Conservation (phyloP, 805 yeast genomes). For the Kodamaea lidongshanica region DNA sequence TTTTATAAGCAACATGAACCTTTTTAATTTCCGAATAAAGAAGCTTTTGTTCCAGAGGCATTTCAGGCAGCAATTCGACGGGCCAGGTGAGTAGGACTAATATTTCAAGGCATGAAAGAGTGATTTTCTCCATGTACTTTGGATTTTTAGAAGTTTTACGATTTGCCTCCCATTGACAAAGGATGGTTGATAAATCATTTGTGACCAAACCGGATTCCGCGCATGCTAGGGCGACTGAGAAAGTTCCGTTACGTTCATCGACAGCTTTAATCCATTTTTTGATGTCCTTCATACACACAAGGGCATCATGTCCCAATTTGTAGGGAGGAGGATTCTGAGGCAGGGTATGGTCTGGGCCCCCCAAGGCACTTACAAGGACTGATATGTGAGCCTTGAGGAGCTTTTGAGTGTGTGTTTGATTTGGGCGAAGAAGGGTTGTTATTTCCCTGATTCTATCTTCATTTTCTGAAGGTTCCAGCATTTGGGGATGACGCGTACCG, state of each 20-base stretch:
- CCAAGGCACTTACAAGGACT: constrained; percentile 79
- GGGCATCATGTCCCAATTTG: constrained; percentile 80
- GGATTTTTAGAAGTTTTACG: constrained; percentile 22
- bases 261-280: constrained; percentile 82
- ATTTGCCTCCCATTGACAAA: constrained; percentile 62
- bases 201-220: constrained; percentile 69
- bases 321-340: constrained; percentile 47
- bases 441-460: background rate
- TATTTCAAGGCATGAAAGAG: constrained; percentile 68
- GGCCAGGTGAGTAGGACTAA: constrained; percentile 88
- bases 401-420: constrained; percentile 31
- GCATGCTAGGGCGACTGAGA: constrained; percentile 84
- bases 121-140: constrained; percentile 50
- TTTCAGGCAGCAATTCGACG: constrained; percentile 53
- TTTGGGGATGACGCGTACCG: constrained; percentile 3
- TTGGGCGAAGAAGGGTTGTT: constrained; percentile 23
- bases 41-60: constrained; percentile 50
- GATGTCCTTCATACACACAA: constrained; percentile 79
- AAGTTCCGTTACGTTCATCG: constrained; percentile 64
- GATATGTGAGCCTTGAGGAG: constrained; percentile 67
- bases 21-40: constrained; percentile 56
- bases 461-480: constrained; percentile 17
- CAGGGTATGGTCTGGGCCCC: constrained; percentile 74
- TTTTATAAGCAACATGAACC: constrained; percentile 68
- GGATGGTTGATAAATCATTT: constrained; percentile 67